phyloP scores from a whole-genome alignment of 495 filamentous ascomycete species.

The Trichoderma erinaceum region DNA sequence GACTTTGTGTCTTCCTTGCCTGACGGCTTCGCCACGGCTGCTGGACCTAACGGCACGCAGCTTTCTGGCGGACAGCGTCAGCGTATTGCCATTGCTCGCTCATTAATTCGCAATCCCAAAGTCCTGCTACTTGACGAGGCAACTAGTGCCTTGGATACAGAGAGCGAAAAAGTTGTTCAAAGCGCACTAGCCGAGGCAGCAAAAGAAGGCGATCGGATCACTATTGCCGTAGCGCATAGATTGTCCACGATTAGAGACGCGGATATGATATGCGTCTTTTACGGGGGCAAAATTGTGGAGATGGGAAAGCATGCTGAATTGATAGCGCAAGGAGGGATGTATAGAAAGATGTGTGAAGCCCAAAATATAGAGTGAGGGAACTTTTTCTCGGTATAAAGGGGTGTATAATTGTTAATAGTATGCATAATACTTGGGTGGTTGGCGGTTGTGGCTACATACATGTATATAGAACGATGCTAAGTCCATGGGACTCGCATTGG shows the following conservation, averaged over 20 bases:
- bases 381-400: background rate
- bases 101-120: constrained; percentile 58
- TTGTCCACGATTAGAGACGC: constrained; percentile 16
- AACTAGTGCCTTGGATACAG: constrained; percentile 54
- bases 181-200: constrained; percentile 30
- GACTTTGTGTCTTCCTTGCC: constrained; percentile 44
- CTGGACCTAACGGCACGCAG: constrained; percentile 51
- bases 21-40: constrained; percentile 44
- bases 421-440: background rate
- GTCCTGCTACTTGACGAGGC: constrained; percentile 76
- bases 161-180: constrained; percentile 37
- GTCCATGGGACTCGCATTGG: background rate
- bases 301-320: constrained; percentile 14
- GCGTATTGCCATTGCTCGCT: constrained; percentile 56
- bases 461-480: background rate
- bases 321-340: constrained; percentile 15
- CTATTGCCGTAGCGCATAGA: constrained; percentile 15
- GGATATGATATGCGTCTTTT: constrained; percentile 16
- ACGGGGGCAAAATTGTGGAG: constrained; percentile 15
- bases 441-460: background rate
- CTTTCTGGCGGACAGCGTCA: constrained; percentile 63
- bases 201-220: constrained; percentile 14
- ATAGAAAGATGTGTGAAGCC: constrained; percentile 17
- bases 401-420: background rate
- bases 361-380: constrained; percentile 16